Evolutionary conservation across 2,329 filamentous ascomycete genomes (phyloP), one percentile per base, ranked within the genome.

Genomic region (Hypoxylon sp.): DNA sequence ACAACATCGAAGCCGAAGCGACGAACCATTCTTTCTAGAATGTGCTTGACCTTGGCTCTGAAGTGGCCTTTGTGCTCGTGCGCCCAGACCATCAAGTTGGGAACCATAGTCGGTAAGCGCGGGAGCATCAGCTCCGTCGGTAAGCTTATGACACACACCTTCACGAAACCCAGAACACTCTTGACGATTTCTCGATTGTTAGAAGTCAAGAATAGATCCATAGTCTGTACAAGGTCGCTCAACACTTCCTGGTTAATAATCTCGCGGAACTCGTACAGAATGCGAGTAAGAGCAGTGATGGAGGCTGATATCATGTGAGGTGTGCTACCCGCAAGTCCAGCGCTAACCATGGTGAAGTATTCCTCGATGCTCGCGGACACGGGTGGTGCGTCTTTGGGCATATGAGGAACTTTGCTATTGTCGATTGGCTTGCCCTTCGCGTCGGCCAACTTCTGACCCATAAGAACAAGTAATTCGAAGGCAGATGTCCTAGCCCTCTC

Each of bases 51-150:
- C 83, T 98, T 99, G 51, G 92, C 90, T 74, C 95, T 93, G 82
- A 99, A 96, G 77, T 97, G 93, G 11, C 93, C 93, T 82, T 98
- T 98, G 83, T 99, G 96, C 80, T 99, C 96, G 78, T 97, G 93
- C 76, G 92, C 94, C 95, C 96, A 99, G 42, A 94, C 89, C 84
- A 98, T 93, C 18, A 98, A 84, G 78, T 97, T 97, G 2, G 94
- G 93, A 1, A 99, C 87, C 49, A 99, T 84, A 0, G 89, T 88
- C 30, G 85, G 82, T 33, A 99, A 87, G 22, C 93, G 88, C 3
- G 93, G 90, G 33, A 90, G 84, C 82, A 99, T 90, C 68, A 97
- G 84, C 4, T 91, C 88, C 40, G 89, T 87, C 0, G 95, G 93
- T 28, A 98, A 82, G 63, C 92, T 90, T 73, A 98, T 93, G 63